Conservation (phyloP, 176 grass and related monocot genomes). For the Aegilops sharonensis region DNA sequence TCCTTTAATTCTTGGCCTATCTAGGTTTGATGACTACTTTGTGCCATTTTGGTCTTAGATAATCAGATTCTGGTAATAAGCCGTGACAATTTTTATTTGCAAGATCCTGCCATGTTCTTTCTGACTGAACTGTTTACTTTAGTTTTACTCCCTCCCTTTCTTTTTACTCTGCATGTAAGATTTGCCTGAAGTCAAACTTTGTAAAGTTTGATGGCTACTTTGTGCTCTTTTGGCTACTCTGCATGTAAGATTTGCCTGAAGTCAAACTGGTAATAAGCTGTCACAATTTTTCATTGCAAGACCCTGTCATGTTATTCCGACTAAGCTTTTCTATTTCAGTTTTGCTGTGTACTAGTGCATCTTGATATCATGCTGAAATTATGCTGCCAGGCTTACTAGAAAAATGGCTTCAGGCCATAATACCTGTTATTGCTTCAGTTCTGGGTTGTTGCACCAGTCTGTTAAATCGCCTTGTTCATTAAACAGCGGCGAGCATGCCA, state of each 20-base stretch:
- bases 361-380: neutral
- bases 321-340: slow-evolving; percentile 4
- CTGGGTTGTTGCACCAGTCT: neutral
- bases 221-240: neutral
- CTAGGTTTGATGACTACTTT: neutral
- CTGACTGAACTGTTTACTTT: neutral
- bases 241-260: no score
- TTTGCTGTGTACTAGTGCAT: neutral
- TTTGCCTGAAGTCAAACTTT: no score
- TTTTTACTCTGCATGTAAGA: no score
- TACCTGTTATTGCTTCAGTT: neutral
- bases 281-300: neutral
- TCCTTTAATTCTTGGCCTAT: neutral
- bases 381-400: neutral
- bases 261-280: slow-evolving; percentile 6
- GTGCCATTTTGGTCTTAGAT: neutral
- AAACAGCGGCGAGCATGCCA: no score
- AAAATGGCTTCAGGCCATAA: neutral
- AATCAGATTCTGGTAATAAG: slow-evolving; percentile 18
- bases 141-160: neutral
- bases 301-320: slow-evolving; percentile 5
- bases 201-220: neutral
- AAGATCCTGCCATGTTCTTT: slow-evolving; percentile 12
- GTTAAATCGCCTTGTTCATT: neutral
- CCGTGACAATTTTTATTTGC: neutral